phyloP scores from a whole-genome alignment of 2,329 filamentous ascomycete genomes.

The Calonectria montana region DNA sequence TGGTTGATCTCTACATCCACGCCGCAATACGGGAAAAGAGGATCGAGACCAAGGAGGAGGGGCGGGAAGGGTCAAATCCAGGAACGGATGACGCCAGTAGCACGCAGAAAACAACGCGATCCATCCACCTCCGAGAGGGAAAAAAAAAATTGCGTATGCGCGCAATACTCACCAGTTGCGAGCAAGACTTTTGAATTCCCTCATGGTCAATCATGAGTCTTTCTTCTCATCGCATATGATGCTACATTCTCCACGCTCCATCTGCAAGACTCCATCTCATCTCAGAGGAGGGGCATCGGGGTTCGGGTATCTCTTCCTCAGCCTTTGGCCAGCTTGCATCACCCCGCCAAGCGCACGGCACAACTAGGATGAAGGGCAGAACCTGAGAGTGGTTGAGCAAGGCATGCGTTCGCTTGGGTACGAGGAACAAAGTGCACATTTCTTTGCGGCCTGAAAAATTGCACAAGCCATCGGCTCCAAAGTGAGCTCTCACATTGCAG shows the following conservation, averaged over 20 bases:
- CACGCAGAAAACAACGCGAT: neutral
- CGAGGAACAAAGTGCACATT: neutral
- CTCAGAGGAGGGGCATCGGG: neutral
- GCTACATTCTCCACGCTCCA: neutral
- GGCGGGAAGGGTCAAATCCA: constrained; percentile 21
- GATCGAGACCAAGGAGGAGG: constrained; percentile 2
- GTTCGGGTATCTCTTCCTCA: neutral
- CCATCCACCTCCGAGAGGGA: neutral
- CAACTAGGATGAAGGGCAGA: neutral
- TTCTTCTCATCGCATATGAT: neutral
- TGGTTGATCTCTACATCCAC: neutral
- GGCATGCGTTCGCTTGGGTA: neutral
- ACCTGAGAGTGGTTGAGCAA: neutral
- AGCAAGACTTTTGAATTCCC: constrained; percentile 3
- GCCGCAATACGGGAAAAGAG: constrained; percentile 12
- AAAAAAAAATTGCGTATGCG: neutral
- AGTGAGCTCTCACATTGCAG: constrained; percentile 14
- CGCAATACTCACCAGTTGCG: neutral
- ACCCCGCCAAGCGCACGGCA: neutral
- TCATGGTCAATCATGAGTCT: neutral
- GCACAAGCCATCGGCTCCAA: constrained; percentile 16
- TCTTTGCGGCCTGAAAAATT: constrained; percentile 9
- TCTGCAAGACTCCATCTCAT: constrained; percentile 1
- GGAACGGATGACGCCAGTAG: constrained; percentile 19
- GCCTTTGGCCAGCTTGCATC: neutral